These are phyloP conservation scores for Paramecium biaurelia DNA, from an alignment of 73 alveolate genomes.

Conservation along the genomic window DNA sequence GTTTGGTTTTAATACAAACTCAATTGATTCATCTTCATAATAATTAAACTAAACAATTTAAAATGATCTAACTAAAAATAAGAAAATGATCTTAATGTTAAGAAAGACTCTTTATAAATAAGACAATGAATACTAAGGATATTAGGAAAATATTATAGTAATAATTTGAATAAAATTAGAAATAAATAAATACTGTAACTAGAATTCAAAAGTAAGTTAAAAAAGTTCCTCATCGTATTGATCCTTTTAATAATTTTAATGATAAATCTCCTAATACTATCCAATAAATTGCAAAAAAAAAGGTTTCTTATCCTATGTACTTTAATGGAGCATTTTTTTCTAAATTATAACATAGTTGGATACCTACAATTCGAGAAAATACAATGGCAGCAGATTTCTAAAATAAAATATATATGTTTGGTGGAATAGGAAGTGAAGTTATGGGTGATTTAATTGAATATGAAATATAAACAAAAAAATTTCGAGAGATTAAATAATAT, in stretches of 20 bases:
- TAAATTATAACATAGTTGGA: background rate
- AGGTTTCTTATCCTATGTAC: background rate
- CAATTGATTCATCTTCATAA: background rate
- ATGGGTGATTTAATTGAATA: conserved; percentile 29
- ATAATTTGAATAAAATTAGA: background rate
- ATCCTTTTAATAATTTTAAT: background rate
- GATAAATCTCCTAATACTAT: background rate
- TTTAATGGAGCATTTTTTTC: background rate
- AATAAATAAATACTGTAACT: background rate
- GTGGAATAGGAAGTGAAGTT: conserved; percentile 49
- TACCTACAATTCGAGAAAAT: conserved; percentile 16
- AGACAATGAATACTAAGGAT: background rate
- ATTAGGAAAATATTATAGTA: background rate
- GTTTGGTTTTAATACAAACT: background rate
- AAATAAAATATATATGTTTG: background rate
- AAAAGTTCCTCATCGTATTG: background rate
- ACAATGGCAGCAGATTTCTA: conserved; percentile 31
- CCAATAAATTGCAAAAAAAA: background rate
- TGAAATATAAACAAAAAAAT: background rate
- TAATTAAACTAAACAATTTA: background rate
- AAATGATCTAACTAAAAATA: background rate
- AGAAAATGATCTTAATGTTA: background rate
- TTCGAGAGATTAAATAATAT: background rate
- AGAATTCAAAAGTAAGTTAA: background rate
- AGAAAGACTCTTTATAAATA: background rate